Evolutionary conservation across 2,329 filamentous ascomycete species (phyloP).

Genomic region (Ascosphaera aggregata): DNA sequence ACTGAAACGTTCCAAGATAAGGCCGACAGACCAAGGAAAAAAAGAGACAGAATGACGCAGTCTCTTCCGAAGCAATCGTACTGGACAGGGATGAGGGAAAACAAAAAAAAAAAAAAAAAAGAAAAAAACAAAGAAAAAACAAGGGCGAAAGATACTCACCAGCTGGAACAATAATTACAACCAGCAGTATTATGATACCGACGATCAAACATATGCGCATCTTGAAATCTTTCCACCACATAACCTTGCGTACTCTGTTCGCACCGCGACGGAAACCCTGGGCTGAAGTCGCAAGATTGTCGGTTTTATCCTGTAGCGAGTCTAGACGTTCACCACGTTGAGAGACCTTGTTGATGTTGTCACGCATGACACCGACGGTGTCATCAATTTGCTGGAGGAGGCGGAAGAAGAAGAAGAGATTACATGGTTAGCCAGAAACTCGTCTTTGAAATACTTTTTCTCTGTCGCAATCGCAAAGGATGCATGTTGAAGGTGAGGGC

Average conservation of each 20-base stretch:
- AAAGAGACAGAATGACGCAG: too few species aligned
- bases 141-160: constrained; percentile 10
- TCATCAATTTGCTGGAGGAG: constrained; percentile 93
- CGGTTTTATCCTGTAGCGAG: constrained; percentile 72
- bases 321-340: constrained; percentile 80
- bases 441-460: too few species aligned
- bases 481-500: too few species aligned
- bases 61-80: too few species aligned
- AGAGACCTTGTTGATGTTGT: constrained; percentile 93
- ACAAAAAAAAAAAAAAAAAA: constrained; percentile 8
- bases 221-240: constrained; percentile 99
- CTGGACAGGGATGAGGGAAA: constrained; percentile 2
- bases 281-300: constrained; percentile 79
- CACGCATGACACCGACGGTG: constrained; percentile 82
- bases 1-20: too few species aligned
- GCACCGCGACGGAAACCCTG: constrained; percentile 91
- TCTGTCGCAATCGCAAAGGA: too few species aligned
- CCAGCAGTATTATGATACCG: constrained; percentile 72
- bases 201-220: constrained; percentile 94
- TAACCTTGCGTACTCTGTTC: constrained; percentile 87
- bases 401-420: neutral
- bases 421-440: constrained; percentile 8
- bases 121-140: constrained; percentile 7
- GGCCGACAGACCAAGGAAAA: too few species aligned
- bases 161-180: constrained; percentile 75